phyloP scores from a whole-genome alignment of 1,284 basidiomycete species.

The Stereum hirsutum region DNA sequence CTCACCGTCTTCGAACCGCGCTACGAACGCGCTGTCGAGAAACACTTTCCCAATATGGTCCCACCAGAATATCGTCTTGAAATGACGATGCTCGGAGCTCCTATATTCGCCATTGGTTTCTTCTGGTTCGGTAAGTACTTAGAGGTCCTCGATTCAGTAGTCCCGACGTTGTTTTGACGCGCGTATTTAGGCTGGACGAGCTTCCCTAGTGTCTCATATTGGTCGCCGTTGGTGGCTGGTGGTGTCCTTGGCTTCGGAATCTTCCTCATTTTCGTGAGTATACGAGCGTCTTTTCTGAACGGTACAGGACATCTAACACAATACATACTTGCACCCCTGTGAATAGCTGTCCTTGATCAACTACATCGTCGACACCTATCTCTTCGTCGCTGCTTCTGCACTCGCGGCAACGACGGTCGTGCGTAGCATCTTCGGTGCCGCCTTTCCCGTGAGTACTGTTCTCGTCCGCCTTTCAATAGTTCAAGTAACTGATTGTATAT shows the following conservation, averaged over 20 bases:
- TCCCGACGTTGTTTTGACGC: too few species aligned
- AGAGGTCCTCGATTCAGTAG: too few species aligned
- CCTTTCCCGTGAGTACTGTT: constrained; percentile 38
- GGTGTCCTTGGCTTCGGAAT: constrained; percentile 3
- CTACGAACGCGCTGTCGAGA: constrained; percentile 35
- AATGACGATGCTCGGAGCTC: constrained; percentile 43
- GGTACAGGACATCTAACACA: background rate
- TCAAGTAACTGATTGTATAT: constrained; percentile 10
- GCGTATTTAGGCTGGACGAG: constrained; percentile 49
- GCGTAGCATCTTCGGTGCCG: constrained; percentile 47
- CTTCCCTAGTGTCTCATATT: constrained; percentile 20
- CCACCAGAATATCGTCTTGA: constrained; percentile 61
- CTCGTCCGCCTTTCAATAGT: constrained; percentile 3
- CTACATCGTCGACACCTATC: constrained; percentile 53
- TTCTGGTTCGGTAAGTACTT: constrained; percentile 71
- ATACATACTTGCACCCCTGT: background rate
- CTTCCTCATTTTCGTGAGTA: constrained; percentile 3
- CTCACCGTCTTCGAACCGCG: constrained; percentile 42
- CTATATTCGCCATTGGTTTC: constrained; percentile 46
- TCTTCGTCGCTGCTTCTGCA: constrained; percentile 47
- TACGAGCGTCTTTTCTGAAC: background rate
- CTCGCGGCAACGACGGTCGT: constrained; percentile 46
- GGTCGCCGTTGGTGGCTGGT: constrained; percentile 1
- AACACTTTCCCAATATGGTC: constrained; percentile 42
- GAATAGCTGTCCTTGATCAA: constrained; percentile 40